Percentiles rank a stretch among this genome's conserved stretches.
Conservation (phyloP, 2,329 filamentous ascomycete species). For the Dryadomyces quercus-mongolicae region DNA sequence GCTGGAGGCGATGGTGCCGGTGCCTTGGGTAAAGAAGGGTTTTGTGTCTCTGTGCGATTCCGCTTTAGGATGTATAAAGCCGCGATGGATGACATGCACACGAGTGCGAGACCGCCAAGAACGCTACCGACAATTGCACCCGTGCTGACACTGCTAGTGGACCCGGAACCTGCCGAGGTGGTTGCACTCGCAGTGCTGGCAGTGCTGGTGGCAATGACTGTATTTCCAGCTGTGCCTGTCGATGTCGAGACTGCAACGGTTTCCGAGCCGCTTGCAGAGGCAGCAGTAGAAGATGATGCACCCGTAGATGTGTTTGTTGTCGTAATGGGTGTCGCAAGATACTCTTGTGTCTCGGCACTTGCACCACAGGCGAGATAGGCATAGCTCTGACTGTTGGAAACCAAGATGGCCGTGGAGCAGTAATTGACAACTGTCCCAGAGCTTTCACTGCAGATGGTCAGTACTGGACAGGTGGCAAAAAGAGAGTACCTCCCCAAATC, state of each 20-base stretch:
- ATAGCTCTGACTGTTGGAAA: slow-evolving; percentile 20
- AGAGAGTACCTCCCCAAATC: not conserved
- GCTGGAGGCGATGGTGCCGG: not conserved
- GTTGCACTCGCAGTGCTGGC: not conserved
- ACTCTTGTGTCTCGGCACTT: not conserved
- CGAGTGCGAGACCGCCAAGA: slow-evolving; percentile 14
- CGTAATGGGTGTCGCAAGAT: slow-evolving; percentile 1
- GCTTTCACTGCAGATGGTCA: not conserved
- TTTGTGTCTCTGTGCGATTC: slow-evolving; percentile 1
- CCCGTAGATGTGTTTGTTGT: not conserved
- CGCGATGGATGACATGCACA: slow-evolving; percentile 18
- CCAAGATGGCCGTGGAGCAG: slow-evolving; percentile 23
- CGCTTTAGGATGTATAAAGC: slow-evolving; percentile 10
- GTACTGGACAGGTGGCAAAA: not conserved
- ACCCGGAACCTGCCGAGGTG: slow-evolving; percentile 1
- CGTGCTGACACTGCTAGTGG: slow-evolving; percentile 21
- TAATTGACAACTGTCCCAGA: slow-evolving; percentile 11
- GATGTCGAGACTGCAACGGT: not conserved
- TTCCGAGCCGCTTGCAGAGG: not conserved
- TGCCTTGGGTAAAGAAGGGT: not conserved
- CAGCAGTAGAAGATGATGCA: not conserved
- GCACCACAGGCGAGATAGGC: slow-evolving; percentile 23
- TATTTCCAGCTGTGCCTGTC: too few species aligned
- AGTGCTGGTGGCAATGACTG: too few species aligned
- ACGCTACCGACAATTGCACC: slow-evolving; percentile 19